Percentiles rank a stretch among this genome's conserved stretches.
Evolutionary conservation across 345 rosid species (phyloP).

Genomic region (Aquilaria yunnanensis): DNA sequence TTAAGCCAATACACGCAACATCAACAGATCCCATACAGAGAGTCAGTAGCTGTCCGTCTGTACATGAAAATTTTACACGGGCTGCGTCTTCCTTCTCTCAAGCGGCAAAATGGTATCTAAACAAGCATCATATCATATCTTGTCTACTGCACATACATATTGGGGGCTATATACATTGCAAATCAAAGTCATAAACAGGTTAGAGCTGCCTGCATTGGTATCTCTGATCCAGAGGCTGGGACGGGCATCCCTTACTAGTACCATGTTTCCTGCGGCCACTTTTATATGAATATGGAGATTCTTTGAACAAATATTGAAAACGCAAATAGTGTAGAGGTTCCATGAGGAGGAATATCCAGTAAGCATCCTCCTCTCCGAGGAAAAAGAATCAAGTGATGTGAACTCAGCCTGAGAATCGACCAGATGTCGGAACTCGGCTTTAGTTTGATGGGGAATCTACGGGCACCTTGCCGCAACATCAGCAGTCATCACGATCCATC

Average conservation of each 20-base stretch:
- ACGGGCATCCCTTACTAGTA: conserved; percentile 1
- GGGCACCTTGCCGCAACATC: conserved; percentile 6
- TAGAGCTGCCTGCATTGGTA: conserved; percentile 11
- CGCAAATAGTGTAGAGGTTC: conserved; percentile 12
- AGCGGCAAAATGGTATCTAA: no score
- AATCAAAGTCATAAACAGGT: not conserved
- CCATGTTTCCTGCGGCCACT: conserved; percentile 6
- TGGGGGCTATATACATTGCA: conserved; percentile 20
- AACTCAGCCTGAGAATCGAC: not conserved
- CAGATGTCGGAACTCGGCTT: conserved; percentile 11
- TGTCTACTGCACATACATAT: conserved; percentile 16
- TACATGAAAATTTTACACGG: not conserved
- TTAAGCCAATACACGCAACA: not conserved
- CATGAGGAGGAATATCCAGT: conserved; percentile 9
- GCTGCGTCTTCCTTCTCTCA: no score
- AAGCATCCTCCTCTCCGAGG: conserved; percentile 12
- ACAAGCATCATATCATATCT: not conserved
- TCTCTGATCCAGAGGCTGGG: conserved; percentile 3
- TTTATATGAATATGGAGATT: not conserved
- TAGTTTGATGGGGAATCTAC: conserved; percentile 1
- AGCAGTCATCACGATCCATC: conserved; percentile 12
- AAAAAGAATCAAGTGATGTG: conserved; percentile 9
- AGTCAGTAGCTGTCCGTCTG: not conserved
- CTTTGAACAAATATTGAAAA: conserved; percentile 8
- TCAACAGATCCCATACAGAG: not conserved